Conservation (phyloP, 1,139 yeast genomes). For the Nakaseomyces bracarensis region DNA sequence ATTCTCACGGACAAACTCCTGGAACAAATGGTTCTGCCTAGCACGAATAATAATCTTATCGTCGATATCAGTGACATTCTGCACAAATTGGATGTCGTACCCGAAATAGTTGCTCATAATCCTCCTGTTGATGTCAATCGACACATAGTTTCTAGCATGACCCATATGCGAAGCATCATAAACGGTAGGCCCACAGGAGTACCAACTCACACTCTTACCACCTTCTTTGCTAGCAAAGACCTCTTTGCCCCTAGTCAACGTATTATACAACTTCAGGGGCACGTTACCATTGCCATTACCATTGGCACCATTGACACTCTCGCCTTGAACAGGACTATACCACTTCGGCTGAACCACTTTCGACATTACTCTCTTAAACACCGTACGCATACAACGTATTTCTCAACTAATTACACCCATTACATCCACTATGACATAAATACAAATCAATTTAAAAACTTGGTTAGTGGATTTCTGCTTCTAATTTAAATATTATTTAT, state of each 20-base stretch:
- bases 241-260: slow-evolving; percentile 74
- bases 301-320: slow-evolving; percentile 16
- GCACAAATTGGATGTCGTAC: slow-evolving; percentile 77
- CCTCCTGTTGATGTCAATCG: slow-evolving; percentile 87
- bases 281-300: no score
- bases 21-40: slow-evolving; percentile 77
- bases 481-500: no score
- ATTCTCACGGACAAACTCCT: slow-evolving; percentile 39
- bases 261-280: slow-evolving; percentile 56
- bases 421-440: not conserved
- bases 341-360: slow-evolving; percentile 36
- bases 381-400: not conserved
- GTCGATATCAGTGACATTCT: slow-evolving; percentile 95
- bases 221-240: slow-evolving; percentile 41
- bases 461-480: no score
- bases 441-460: not conserved
- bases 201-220: slow-evolving; percentile 74
- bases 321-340: slow-evolving; percentile 9
- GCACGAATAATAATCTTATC: slow-evolving; percentile 94
- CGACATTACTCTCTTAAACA: slow-evolving; percentile 18
- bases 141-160: slow-evolving; percentile 96
- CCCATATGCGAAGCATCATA: slow-evolving; percentile 98
- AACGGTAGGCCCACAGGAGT: slow-evolving; percentile 98
- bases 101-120: slow-evolving; percentile 85
- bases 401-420: not conserved